Conservation (phyloP, 371 early-diverging fungal genomes). For the Mortierella sp. region DNA sequence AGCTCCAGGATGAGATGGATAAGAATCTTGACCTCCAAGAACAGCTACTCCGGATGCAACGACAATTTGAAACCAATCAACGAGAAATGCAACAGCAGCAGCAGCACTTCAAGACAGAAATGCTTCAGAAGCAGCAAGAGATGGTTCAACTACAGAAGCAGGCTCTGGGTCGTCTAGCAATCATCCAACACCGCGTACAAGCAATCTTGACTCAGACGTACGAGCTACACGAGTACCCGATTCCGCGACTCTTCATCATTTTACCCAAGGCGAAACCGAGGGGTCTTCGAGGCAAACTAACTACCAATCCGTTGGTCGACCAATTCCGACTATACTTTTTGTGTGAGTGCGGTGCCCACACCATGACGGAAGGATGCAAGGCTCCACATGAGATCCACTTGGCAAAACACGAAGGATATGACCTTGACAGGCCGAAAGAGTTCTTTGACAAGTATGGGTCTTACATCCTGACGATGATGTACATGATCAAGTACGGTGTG, state of each 20-base stretch:
- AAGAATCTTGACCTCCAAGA: too few relatives aligned
- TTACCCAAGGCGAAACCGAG: neutral
- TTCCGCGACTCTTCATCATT: slow-evolving; percentile 19
- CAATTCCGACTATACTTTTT: slow-evolving; percentile 11
- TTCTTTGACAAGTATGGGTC: slow-evolving; percentile 17
- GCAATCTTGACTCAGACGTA: slow-evolving; percentile 12
- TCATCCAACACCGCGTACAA: slow-evolving; percentile 8
- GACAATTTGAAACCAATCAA: too few relatives aligned
- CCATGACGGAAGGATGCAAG: slow-evolving; percentile 1
- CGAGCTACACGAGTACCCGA: slow-evolving; percentile 20
- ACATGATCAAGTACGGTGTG: slow-evolving; percentile 17
- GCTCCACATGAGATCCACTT: slow-evolving; percentile 18
- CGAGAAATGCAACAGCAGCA: too few relatives aligned
- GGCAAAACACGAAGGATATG: slow-evolving; percentile 18
- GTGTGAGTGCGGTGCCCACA: slow-evolving; percentile 16
- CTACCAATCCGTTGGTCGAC: neutral
- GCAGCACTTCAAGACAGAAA: too few relatives aligned
- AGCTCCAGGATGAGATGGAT: too few relatives aligned
- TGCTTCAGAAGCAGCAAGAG: slow-evolving; percentile 11
- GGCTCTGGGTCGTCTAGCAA: too few relatives aligned
- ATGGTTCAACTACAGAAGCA: too few relatives aligned
- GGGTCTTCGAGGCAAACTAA: neutral
- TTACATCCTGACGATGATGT: slow-evolving; percentile 10
- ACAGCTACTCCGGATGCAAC: too few relatives aligned
- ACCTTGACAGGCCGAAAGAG: slow-evolving; percentile 6